Evolutionary conservation across 139 green algal genomes (phyloP).

Genomic region (Micromonas commoda): DNA sequence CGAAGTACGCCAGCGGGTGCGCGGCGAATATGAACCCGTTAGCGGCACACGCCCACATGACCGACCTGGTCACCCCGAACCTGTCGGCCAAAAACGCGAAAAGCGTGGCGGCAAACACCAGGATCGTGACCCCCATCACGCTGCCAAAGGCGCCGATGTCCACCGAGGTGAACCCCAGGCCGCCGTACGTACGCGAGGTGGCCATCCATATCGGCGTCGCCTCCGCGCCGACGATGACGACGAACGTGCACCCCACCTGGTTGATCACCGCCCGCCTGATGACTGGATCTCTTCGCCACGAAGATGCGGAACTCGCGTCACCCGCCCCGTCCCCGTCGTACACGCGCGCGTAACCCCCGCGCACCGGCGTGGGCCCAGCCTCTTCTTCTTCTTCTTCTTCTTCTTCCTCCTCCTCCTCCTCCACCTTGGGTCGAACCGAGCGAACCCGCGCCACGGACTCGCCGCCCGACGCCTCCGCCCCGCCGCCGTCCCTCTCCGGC

Average conservation of each 20-base stretch:
- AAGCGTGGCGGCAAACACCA: neutral
- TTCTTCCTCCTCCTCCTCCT: neutral
- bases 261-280: neutral
- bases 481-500: no score
- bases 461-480: no score
- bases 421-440: no score
- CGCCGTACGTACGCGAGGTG: slow-evolving; percentile 1
- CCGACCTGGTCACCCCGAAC: neutral
- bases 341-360: neutral
- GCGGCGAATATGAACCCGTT: neutral
- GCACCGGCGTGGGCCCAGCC: neutral
- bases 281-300: neutral
- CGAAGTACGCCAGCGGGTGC: neutral
- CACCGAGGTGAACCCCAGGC: neutral
- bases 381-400: neutral
- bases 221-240: slow-evolving; percentile 1
- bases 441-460: no score
- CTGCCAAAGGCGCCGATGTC: slow-evolving; percentile 18
- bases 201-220: slow-evolving; percentile 17
- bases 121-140: slow-evolving; percentile 18
- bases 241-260: slow-evolving; percentile 10
- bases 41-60: neutral
- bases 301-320: no score
- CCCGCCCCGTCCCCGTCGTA: neutral
- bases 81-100: neutral